Evolutionary conservation across 305 asterid species (phyloP), one percentile per base, ranked within the genome.

Genomic region (Fraxinus velutina): DNA sequence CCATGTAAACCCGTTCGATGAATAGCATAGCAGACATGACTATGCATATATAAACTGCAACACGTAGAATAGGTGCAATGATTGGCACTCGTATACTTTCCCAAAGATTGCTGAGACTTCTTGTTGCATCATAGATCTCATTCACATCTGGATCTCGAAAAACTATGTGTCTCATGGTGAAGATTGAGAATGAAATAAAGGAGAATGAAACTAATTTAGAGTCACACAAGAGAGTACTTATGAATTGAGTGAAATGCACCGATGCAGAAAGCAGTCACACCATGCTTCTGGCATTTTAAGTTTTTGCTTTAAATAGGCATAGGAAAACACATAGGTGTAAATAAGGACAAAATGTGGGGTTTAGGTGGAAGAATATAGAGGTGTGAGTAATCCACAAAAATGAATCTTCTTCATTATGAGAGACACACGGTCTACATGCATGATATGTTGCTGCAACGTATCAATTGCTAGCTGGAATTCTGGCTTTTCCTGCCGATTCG

Each of bases 11-110:
- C 34, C 98, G 89, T 81, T 94, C 98, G 21, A 86, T 13, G 70
- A 94, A 94, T 60, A 94, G 94, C 98, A 94, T 91, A 79, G 91
- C 36, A 2, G 98, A 94, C 98, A 94, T 94, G 68, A 74, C 82
- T 83, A 92, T 89, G 90, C 98, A 92, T 82, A 90, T 4, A 80
- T 84, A 90, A 81, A 94, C 77, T 30, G 97, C 93, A 70, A 85
- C 4, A 2, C 84, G 88, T 76, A 94, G 86, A 39, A 91, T 36
- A 32, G 96, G 98, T 32, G 83, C 98, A 52, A 94, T 79, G 24
- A 90, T 82, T 74, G 96, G 95, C 79, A 90, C 93, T 73, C 96
- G 82, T 64, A 94, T 86, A 13, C 85, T 44, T 22, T 92, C 96
- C 97, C 97, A 91, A 78, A 88, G 82, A 17, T 85, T 77, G 71